Base-by-base conservation (phyloP, 768 basidiomycete genomes). In the Collybiopsis confluens region DNA sequence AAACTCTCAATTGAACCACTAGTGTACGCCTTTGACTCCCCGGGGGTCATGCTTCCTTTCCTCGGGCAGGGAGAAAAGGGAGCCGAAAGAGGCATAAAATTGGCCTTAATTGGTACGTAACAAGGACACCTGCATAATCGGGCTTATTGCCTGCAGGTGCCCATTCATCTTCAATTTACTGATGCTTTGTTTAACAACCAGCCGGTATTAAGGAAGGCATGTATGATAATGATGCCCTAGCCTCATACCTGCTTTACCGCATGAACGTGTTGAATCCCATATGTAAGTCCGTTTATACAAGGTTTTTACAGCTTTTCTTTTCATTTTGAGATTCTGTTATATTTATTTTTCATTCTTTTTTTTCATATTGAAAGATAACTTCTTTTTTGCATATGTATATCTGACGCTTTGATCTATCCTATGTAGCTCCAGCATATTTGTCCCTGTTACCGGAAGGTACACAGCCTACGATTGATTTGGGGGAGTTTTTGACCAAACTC, bases 21-120 rank as follows among this genome's bases (percentile, higher is more conserved):
- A 7, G 86, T 97, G 10, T 98, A 98, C 72, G 90, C 97, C 3
- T 93, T 87, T 62, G 97, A 99, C 73, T 86, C 92, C 8, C 97
- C 97, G 2, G 97, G 97, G 2, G 90, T 98, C 44, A 98, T 98
- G 95, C 76, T 97, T 40, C 92, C 94, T 10, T 98, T 88, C 71
- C 78, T 98, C 27, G 97, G 97, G 1, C 81, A 76, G 55, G 97
- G 97, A 4, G 77, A 81, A 52, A 79, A 79, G 58, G 96, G 93
- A 16, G 87, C 92, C 47, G 97, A 99, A 69, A 79, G 91, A 63
- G 96, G 91, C 10, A 79, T 97, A 50, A 98, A 95, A 69, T 81
- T 98, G 20, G 95, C 92, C 45, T 72, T 98, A 54, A 98, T 97
- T 41, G 90, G 95, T 91, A 74, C 68, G 88, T 74, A 68, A 73